Evolutionary conservation across 2,329 filamentous ascomycete genomes (phyloP).

Genomic region (Mollisiaceae sp.): DNA sequence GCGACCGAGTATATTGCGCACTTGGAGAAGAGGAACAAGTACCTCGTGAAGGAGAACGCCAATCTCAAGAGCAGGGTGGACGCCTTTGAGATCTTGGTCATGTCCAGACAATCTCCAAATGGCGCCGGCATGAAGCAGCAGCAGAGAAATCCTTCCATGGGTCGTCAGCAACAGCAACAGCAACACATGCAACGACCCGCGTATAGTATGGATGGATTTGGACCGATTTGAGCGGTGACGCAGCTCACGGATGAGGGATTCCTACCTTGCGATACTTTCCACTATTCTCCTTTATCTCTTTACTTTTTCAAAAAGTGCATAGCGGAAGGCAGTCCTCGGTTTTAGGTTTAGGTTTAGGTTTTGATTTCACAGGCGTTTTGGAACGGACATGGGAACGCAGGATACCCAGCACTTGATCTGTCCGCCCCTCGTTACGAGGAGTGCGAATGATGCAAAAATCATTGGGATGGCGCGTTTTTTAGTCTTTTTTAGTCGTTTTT

Average conservation of each 20-base stretch:
- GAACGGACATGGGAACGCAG: background rate
- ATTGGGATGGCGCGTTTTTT: constrained; percentile 9
- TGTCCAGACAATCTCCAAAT: constrained; percentile 48
- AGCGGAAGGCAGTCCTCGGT: background rate
- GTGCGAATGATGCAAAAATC: constrained; percentile 8
- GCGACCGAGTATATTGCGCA: constrained; percentile 96
- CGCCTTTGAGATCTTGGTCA: constrained; percentile 80
- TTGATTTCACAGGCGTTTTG: background rate
- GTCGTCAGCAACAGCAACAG: constrained; percentile 16
- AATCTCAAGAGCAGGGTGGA: constrained; percentile 78
- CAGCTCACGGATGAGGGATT: too few relatives aligned
- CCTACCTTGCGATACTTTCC: too few relatives aligned
- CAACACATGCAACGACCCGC: background rate
- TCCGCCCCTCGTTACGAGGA: constrained; percentile 5
- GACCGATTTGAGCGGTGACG: background rate
- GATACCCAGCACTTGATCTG: constrained; percentile 10
- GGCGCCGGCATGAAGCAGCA: constrained; percentile 11
- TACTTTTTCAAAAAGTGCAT: constrained; percentile 5
- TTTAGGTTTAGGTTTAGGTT: too few relatives aligned
- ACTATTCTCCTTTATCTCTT: too few relatives aligned
- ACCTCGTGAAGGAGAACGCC: constrained; percentile 80
- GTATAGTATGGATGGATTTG: constrained; percentile 13
- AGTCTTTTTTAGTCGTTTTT: too few relatives aligned
- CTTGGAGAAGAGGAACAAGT: constrained; percentile 85
- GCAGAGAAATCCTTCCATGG: constrained; percentile 1